Percentiles rank a stretch among this genome's conserved stretches.
Conservation (phyloP, 352 stramenopile species). For the Lagenidium giganteum region DNA sequence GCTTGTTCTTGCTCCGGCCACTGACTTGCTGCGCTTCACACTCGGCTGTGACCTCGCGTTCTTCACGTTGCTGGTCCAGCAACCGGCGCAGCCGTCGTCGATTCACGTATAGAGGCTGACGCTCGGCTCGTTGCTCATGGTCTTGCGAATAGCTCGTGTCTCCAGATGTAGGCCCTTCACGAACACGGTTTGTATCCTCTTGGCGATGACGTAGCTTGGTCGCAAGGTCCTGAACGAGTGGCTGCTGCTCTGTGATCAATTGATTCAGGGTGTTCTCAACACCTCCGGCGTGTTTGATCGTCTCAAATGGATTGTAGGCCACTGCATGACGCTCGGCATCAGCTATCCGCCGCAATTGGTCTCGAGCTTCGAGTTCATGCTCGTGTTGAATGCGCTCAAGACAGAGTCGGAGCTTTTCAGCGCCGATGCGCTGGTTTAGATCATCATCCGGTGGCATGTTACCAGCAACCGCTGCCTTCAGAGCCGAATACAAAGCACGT, state of each 20-base stretch:
- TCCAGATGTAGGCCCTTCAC: too few species aligned
- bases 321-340: conserved; percentile 9
- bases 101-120: conserved; percentile 21
- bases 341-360: conserved; percentile 9
- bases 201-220: conserved; percentile 51
- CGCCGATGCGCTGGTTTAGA: too few species aligned
- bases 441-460: too few species aligned
- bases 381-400: conserved; percentile 34
- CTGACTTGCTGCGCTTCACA: conserved; percentile 24
- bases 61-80: conserved; percentile 28
- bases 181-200: conserved; percentile 28
- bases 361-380: conserved; percentile 24
- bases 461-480: too few species aligned
- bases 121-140: not conserved
- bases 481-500: not conserved
- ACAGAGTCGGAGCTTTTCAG: conserved; percentile 13
- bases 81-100: conserved; percentile 24
- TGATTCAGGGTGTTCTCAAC: conserved; percentile 39
- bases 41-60: conserved; percentile 17
- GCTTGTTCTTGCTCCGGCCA: conserved; percentile 32
- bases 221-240: conserved; percentile 16
- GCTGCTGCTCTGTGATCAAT: conserved; percentile 23
- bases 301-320: conserved; percentile 51
- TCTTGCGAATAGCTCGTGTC: not conserved
- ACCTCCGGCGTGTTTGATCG: conserved; percentile 43